Percentiles rank a stretch among this genome's conserved stretches.
phyloP scores from a whole-genome alignment of 2,329 filamentous ascomycete species.

The Ambrosiella cleistominuta region DNA sequence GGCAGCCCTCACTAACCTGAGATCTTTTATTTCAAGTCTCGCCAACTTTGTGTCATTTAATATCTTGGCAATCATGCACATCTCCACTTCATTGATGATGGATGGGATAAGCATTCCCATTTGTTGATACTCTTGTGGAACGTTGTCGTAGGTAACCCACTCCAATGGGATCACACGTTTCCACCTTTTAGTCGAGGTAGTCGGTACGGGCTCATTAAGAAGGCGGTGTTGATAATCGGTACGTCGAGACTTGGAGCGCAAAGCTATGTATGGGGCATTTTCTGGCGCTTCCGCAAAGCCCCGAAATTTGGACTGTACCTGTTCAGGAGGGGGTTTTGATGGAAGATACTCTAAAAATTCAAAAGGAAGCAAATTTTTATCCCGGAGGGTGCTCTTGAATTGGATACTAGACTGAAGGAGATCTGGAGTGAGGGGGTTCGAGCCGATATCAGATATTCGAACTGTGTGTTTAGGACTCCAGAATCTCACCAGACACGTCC shows the following conservation, averaged over 20 bases:
- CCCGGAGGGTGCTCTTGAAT: conserved; percentile 18
- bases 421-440: background rate
- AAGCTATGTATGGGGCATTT: conserved; percentile 31
- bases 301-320: conserved; percentile 23
- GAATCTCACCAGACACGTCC: background rate
- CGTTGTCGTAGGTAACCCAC: conserved; percentile 31
- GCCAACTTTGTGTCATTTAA: conserved; percentile 27
- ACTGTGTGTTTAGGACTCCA: background rate
- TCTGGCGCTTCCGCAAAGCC: conserved; percentile 24
- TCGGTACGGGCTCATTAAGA: conserved; percentile 14
- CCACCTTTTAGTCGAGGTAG: conserved; percentile 25
- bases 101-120: conserved; percentile 52
- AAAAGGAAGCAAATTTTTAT: conserved; percentile 20
- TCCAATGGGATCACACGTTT: conserved; percentile 27
- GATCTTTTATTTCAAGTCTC: conserved; percentile 32
- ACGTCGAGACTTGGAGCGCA: conserved; percentile 34
- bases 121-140: conserved; percentile 27
- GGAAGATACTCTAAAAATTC: conserved; percentile 25
- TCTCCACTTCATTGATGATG: conserved; percentile 52
- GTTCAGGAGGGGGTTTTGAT: conserved; percentile 25
- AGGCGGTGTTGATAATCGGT: conserved; percentile 39
- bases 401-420: conserved; percentile 17
- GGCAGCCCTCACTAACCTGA: conserved; percentile 45
- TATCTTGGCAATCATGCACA: conserved; percentile 42
- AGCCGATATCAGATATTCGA: conserved; percentile 3